These are phyloP conservation scores for Alternaria novae-zelandiae DNA, from an alignment of 2,329 filamentous ascomycete genomes.

Conservation along the genomic window DNA sequence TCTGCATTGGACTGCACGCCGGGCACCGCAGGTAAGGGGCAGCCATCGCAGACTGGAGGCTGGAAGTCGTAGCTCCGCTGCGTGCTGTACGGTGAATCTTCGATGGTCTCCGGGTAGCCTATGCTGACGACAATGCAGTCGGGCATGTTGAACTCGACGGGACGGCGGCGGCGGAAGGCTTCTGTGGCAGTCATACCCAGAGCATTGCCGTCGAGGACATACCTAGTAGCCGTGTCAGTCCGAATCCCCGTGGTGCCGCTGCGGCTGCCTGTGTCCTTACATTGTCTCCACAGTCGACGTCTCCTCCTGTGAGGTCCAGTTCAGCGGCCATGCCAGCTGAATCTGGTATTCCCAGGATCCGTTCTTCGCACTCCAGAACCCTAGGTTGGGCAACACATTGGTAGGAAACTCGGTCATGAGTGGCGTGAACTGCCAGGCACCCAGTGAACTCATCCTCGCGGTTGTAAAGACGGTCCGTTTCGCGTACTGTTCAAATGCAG, in stretches of 20 bases:
- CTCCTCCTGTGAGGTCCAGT: conserved; percentile 37
- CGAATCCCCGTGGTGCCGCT: neutral
- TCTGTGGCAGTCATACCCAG: conserved; percentile 37
- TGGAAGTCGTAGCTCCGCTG: conserved; percentile 38
- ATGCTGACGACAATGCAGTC: conserved; percentile 42
- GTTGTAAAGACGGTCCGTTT: neutral
- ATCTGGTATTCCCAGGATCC: conserved; percentile 45
- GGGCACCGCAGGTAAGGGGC: conserved; percentile 29
- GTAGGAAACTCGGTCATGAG: conserved; percentile 31
- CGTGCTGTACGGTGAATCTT: conserved; percentile 38
- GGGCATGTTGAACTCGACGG: conserved; percentile 39
- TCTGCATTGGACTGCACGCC: conserved; percentile 54
- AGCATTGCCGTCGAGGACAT: conserved; percentile 44
- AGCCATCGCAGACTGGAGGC: conserved; percentile 38
- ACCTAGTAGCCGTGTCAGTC: conserved; percentile 26
- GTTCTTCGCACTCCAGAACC: conserved; percentile 40
- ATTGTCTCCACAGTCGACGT: conserved; percentile 37
- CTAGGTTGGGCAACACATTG: conserved; percentile 36
- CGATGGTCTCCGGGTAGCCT: conserved; percentile 36
- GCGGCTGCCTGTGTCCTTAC: conserved; percentile 21
- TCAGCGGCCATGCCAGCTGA: conserved; percentile 42
- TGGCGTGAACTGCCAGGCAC: conserved; percentile 38
- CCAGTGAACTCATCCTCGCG: conserved; percentile 24
- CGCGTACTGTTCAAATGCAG: neutral
- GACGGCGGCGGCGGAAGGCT: conserved; percentile 36